Evolutionary conservation across 345 rosid genomes (phyloP).

Genomic region (Ceriops zippeliana): DNA sequence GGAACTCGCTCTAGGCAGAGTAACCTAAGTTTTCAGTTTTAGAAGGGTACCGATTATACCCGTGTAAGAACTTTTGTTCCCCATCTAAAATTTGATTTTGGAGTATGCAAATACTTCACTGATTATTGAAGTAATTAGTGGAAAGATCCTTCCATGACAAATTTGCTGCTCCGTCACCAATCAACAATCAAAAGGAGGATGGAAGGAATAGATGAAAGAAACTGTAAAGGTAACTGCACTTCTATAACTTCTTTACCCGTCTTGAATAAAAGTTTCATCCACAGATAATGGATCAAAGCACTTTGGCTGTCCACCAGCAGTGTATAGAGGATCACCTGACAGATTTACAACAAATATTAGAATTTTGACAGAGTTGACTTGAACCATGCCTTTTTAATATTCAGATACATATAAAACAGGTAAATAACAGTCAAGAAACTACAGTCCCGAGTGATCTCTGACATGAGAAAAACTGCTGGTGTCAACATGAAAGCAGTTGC

Average conservation of each 20-base stretch:
- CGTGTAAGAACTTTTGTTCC: no score
- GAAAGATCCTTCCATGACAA: background rate
- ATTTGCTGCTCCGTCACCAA: background rate
- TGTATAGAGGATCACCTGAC: conserved; percentile 82
- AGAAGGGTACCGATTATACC: no score
- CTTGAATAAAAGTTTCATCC: conserved; percentile 54
- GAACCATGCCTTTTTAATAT: background rate
- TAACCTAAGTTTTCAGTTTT: background rate
- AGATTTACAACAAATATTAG: background rate
- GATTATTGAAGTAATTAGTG: background rate
- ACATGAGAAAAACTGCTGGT: background rate
- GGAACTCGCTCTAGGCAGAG: background rate
- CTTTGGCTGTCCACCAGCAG: conserved; percentile 64
- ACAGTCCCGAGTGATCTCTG: background rate
- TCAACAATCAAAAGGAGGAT: background rate
- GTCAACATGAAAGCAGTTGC: conserved; percentile 1
- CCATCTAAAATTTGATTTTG: no score
- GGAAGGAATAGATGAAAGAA: background rate
- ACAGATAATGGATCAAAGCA: conserved; percentile 38
- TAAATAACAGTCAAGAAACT: background rate
- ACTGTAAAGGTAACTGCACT: background rate
- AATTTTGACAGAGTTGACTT: background rate
- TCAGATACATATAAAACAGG: background rate
- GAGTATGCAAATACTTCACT: no score
- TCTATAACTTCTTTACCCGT: conserved; percentile 46